phyloP scores from a whole-genome alignment of 2,329 filamentous ascomycete species.

The Plectosphaerella sp. region DNA sequence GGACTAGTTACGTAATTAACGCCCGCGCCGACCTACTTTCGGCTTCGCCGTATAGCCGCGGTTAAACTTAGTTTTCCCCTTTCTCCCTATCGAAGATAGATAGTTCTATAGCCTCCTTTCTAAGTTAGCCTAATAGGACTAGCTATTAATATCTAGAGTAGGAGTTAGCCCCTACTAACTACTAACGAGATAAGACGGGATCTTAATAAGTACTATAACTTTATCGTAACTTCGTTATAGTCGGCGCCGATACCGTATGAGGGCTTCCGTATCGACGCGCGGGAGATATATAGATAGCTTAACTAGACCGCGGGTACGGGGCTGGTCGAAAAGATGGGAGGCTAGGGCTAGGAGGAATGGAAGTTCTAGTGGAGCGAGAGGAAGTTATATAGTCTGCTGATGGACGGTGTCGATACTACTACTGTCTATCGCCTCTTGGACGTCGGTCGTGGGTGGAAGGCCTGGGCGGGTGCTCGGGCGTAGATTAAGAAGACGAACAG shows the following conservation, averaged over 20 bases:
- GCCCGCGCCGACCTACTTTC: too few relatives aligned
- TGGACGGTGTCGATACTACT: constrained; percentile 32
- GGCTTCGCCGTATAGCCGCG: too few relatives aligned
- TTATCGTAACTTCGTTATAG: constrained; percentile 13
- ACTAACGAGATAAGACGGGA: constrained; percentile 13
- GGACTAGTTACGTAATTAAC: too few relatives aligned
- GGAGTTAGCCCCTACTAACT: constrained; percentile 14
- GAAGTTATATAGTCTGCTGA: constrained; percentile 33
- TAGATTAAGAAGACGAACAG: constrained; percentile 22
- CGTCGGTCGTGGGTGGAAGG: constrained; percentile 28
- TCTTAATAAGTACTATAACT: constrained; percentile 23
- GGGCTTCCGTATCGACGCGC: constrained; percentile 16
- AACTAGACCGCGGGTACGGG: constrained; percentile 37
- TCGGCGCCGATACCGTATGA: constrained; percentile 18
- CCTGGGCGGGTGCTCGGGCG: constrained; percentile 32
- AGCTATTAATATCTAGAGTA: too few relatives aligned
- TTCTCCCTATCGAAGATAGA: too few relatives aligned
- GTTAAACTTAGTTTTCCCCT: too few relatives aligned
- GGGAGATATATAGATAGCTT: constrained; percentile 25
- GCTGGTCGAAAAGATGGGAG: constrained; percentile 29
- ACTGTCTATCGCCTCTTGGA: constrained; percentile 36
- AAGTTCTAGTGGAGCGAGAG: constrained; percentile 36
- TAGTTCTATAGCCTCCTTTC: too few relatives aligned
- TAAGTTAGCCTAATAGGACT: too few relatives aligned
- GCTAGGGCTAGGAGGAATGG: constrained; percentile 35